These are phyloP conservation scores for Forsythia viridissima DNA, from an alignment of 257 asterid genomes.

Conservation along the genomic window DNA sequence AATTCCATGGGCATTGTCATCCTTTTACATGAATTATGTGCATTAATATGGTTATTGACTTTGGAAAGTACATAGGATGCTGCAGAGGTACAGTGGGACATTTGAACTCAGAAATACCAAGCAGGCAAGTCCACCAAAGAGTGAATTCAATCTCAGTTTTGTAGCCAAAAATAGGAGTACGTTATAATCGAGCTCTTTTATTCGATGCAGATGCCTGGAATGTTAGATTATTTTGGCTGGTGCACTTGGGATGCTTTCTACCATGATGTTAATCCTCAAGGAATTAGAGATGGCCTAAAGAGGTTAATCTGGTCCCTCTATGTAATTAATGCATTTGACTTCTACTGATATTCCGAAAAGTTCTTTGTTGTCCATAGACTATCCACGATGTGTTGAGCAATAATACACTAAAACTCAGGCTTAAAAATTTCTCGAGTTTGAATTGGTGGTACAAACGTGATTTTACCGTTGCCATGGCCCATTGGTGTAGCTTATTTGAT, in stretches of 20 bases:
- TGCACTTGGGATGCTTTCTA: constrained; percentile 65
- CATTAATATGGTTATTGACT: constrained; percentile 21
- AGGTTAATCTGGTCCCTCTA: constrained; percentile 24
- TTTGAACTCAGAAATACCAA: constrained; percentile 47
- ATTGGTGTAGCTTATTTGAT: background rate
- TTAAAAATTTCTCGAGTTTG: background rate
- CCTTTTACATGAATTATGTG: constrained; percentile 10
- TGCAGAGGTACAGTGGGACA: constrained; percentile 43
- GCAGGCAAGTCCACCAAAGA: constrained; percentile 30
- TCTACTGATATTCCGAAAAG: background rate
- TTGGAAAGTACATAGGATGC: constrained; percentile 37
- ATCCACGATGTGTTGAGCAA: background rate
- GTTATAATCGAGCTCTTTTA: background rate
- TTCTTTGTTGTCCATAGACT: background rate
- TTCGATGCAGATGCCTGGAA: constrained; percentile 47
- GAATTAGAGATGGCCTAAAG: constrained; percentile 45
- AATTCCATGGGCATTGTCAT: constrained; percentile 1
- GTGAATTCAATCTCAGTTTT: background rate
- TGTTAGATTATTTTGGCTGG: constrained; percentile 54
- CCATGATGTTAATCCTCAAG: constrained; percentile 51
- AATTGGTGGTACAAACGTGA: background rate
- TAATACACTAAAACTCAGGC: background rate
- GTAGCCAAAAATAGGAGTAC: background rate
- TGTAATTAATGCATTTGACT: background rate
- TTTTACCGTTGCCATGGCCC: background rate